Evolutionary conservation across 768 basidiomycete species (phyloP).

Genomic region (Lactifluus rugatus): DNA sequence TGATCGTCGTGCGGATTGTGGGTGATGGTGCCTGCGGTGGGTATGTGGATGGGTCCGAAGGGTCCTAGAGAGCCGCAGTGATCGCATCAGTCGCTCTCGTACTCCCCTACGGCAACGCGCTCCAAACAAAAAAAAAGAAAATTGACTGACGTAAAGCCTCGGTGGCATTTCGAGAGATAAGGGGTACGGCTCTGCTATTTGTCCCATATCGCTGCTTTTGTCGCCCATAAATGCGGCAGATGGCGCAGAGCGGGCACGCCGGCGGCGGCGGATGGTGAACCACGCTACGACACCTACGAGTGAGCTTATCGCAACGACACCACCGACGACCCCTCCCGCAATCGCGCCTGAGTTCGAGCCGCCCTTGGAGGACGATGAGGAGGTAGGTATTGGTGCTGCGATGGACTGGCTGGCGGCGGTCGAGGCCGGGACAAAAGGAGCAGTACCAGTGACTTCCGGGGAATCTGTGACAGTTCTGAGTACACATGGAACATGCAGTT

Average conservation of each 20-base stretch:
- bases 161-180: background rate
- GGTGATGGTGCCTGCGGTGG: slow-evolving; percentile 6
- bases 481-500: background rate
- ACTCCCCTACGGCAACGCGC: background rate
- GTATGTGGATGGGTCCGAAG: slow-evolving; percentile 19
- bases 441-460: slow-evolving; percentile 3
- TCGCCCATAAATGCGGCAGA: slow-evolving; percentile 16
- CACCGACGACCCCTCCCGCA: slow-evolving; percentile 53
- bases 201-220: background rate
- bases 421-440: background rate
- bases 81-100: background rate
- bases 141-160: slow-evolving; percentile 13
- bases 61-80: slow-evolving; percentile 9
- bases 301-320: slow-evolving; percentile 36
- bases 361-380: background rate
- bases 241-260: slow-evolving; percentile 22
- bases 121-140: background rate
- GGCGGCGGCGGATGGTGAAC: slow-evolving; percentile 28
- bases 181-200: background rate
- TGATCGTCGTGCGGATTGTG: background rate
- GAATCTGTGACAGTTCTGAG: background rate
- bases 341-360: slow-evolving; percentile 45
- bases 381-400: background rate
- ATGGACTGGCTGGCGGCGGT: background rate
- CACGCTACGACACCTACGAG: slow-evolving; percentile 34